A percentile compares a stretch with the other conserved stretches of the same genome.
These are phyloP conservation scores for Suhomyces yuchorum DNA, from an alignment of 1,139 yeast genomes.

Conservation along the genomic window DNA sequence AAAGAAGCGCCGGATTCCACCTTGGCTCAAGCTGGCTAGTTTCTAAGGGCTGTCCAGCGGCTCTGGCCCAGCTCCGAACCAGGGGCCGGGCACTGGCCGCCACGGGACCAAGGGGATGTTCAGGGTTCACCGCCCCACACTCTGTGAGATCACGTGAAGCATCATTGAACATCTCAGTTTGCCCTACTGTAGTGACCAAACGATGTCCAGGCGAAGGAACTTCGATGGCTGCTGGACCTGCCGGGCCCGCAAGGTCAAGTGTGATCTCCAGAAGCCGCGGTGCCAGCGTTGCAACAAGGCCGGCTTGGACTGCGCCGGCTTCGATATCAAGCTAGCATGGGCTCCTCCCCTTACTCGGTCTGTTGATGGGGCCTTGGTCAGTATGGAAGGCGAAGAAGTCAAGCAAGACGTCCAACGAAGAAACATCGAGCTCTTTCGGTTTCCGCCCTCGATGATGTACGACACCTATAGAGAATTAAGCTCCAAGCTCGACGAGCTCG, in stretches of 20 bases:
- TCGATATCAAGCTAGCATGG: slow-evolving; percentile 45
- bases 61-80: too few relatives aligned
- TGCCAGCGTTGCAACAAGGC: slow-evolving; percentile 49
- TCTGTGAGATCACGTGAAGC: not conserved
- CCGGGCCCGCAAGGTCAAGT: slow-evolving; percentile 51
- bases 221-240: slow-evolving; percentile 60
- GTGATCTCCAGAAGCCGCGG: slow-evolving; percentile 46
- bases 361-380: slow-evolving; percentile 24
- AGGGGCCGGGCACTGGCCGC: too few relatives aligned
- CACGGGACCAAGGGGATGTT: too few relatives aligned
- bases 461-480: slow-evolving; percentile 36
- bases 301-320: slow-evolving; percentile 42
- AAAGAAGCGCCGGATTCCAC: too few relatives aligned
- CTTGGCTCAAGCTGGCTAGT: too few relatives aligned
- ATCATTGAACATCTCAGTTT: not conserved
- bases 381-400: slow-evolving; percentile 21
- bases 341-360: slow-evolving; percentile 35
- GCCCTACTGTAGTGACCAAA: too few relatives aligned
- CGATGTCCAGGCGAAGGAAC: slow-evolving; percentile 37
- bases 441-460: slow-evolving; percentile 35
- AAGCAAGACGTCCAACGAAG: slow-evolving; percentile 38
- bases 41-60: too few relatives aligned
- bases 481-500: slow-evolving; percentile 30
- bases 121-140: not conserved
- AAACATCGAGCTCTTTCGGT: slow-evolving; percentile 37